Base-by-base conservation (phyloP, 352 stramenopile genomes). In the Blastocystis sp. region DNA sequence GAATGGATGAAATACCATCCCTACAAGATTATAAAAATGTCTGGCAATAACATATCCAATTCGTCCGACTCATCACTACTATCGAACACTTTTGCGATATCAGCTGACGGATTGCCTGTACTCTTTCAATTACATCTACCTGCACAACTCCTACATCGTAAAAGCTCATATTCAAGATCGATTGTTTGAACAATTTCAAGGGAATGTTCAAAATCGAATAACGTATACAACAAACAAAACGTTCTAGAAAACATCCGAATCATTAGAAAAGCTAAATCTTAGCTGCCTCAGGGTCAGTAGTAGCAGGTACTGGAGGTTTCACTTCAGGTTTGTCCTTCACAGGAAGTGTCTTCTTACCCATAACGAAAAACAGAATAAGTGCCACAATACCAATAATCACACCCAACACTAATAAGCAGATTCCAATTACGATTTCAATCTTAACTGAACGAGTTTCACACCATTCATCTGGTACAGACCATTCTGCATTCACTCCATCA, bases 1-100 rank as follows among this genome's bases (percentile, higher is more conserved):
- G 19, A 7, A 83, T 51, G 7, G n/a, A 43, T 1, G 71, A 37
- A 27, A 57, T 63, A 32, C 51, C 29, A 27, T 29, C 66, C 21
- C 29, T 83, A 65, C 9, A 19, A 21, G 16, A 83, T 66, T 51
- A 63, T 24, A 43, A 71, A 74, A 37, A 43, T 21, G 21, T 27
- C 35, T 14, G 35, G 12, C 9, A n/a, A 32, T 42, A 67, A 83
- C 71, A 83, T 39, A 56, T 83, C 71, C 51, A 83, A 65, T 49
- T 46, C 71, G 21, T 57, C 71, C 29, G 71, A 83, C n/a, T 83
- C 49, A 46, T 83, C 71, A 43, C 71, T 83, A 42, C 58, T 54
- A 3, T 59, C 51, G 24, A 83, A 83, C 11, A 83, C 54, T 11
- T 83, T 54, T 29, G 61, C 58, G 35, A 83, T 61, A 49, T 43